Percentiles rank a stretch among this genome's conserved stretches.
Conservation (phyloP, 805 yeast genomes). For the Saccharomycopsis oosterbeekiorum region DNA sequence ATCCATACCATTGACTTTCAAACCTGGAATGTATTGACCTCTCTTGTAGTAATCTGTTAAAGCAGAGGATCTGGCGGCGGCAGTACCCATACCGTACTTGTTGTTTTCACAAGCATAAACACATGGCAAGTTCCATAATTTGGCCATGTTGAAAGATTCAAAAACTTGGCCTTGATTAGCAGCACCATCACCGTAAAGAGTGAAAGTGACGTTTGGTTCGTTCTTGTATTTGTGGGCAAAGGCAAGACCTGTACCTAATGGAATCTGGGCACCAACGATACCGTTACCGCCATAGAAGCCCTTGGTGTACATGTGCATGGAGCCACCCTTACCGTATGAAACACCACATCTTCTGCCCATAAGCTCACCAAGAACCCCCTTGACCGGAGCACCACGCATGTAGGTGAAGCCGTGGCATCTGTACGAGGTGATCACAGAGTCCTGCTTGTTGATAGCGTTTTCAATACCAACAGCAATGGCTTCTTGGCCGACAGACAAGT, state of each 20-base stretch:
- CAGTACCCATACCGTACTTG: conserved; percentile 99
- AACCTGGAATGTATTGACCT: conserved; percentile 98
- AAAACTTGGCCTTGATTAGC: conserved; percentile 99
- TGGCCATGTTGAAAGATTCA: conserved; percentile 98
- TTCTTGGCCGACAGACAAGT: conserved; percentile 96
- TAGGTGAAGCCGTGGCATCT: conserved; percentile 98
- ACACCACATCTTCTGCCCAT: conserved; percentile 96
- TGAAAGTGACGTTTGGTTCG: conserved; percentile 71
- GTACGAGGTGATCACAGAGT: conserved; percentile 91
- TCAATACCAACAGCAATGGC: conserved; percentile 99
- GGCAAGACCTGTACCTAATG: conserved; percentile 96
- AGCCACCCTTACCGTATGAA: conserved; percentile 97
- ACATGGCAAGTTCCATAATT: conserved; percentile 93
- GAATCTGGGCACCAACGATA: conserved; percentile 99
- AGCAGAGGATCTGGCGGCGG: conserved; percentile 96
- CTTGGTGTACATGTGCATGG: conserved; percentile 96
- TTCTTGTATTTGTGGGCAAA: conserved; percentile 93
- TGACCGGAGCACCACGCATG: conserved; percentile 91
- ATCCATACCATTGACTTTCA: conserved; percentile 98
- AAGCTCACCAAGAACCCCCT: conserved; percentile 85
- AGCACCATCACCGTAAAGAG: conserved; percentile 98
- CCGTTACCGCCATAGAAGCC: conserved; percentile 99
- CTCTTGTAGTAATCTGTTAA: conserved; percentile 95
- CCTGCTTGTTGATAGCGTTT: conserved; percentile 77
- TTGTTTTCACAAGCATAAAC: conserved; percentile 96